Conservation (phyloP, 805 yeast genomes). For the Monosporozyma aerobia region DNA sequence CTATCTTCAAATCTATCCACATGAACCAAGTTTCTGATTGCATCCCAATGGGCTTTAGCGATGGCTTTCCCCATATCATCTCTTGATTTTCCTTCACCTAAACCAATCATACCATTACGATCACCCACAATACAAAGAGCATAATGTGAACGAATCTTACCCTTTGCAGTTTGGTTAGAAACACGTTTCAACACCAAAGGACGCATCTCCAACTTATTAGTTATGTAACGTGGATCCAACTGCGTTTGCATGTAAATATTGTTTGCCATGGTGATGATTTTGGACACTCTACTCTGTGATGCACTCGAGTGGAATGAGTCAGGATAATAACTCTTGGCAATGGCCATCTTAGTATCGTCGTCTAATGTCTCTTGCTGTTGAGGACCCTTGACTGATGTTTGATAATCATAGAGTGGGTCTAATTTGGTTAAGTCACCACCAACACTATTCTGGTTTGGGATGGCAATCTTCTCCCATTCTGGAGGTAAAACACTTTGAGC, state of each 20-base stretch:
- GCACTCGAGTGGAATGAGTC: not conserved
- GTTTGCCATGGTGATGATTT: conserved; percentile 31
- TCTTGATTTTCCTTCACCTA: conserved; percentile 90
- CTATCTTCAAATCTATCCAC: conserved; percentile 86
- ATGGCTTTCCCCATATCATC: conserved; percentile 67
- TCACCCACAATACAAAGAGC: conserved; percentile 88
- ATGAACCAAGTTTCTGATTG: conserved; percentile 71
- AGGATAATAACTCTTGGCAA: not conserved
- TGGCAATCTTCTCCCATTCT: conserved; percentile 9
- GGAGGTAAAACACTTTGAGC: conserved; percentile 73
- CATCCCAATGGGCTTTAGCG: conserved; percentile 84
- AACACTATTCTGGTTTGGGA: not conserved
- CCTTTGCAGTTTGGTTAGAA: conserved; percentile 85
- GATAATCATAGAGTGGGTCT: conserved; percentile 69
- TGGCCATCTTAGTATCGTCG: not conserved
- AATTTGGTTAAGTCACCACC: conserved; percentile 56
- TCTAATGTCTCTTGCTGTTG: conserved; percentile 16
- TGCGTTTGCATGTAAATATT: conserved; percentile 59
- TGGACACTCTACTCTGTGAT: not conserved
- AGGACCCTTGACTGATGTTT: not conserved
- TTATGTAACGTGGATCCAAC: conserved; percentile 50
- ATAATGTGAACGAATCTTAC: conserved; percentile 75
- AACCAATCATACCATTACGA: conserved; percentile 84
- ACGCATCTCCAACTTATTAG: conserved; percentile 46
- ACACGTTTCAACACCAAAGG: conserved; percentile 71